A percentile compares a stretch with the other conserved stretches of the same genome.
Evolutionary conservation across 371 early-diverging fungal genomes (phyloP).

Genomic region (Paraphysoderma sedebokerense): DNA sequence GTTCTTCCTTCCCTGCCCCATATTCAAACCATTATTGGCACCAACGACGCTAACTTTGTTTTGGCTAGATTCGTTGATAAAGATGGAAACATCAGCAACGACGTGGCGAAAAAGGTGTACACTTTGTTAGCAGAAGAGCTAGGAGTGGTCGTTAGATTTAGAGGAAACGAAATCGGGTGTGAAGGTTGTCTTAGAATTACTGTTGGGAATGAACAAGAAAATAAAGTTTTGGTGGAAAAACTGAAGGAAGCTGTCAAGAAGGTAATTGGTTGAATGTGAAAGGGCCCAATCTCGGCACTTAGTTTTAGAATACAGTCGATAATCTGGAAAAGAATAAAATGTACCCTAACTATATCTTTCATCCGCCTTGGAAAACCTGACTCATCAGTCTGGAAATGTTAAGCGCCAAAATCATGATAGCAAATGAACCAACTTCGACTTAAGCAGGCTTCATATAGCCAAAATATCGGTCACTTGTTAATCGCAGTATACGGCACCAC

Average conservation of each 20-base stretch:
- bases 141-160: slow-evolving; percentile 80
- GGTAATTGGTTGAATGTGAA: too few species aligned
- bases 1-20: slow-evolving; percentile 31
- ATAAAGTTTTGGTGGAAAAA: slow-evolving; percentile 23
- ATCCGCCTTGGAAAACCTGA: too few species aligned
- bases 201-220: slow-evolving; percentile 77
- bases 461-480: too few species aligned
- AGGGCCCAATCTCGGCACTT: too few species aligned
- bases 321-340: too few species aligned
- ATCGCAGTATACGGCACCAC: too few species aligned
- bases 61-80: slow-evolving; percentile 53
- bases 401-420: too few species aligned
- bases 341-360: too few species aligned
- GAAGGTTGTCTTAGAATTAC: slow-evolving; percentile 83
- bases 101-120: slow-evolving; percentile 54
- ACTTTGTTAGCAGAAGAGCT: slow-evolving; percentile 57
- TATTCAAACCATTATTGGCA: slow-evolving; percentile 56
- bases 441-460: too few species aligned
- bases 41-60: slow-evolving; percentile 87
- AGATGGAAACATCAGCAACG: slow-evolving; percentile 45
- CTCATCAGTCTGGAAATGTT: too few species aligned
- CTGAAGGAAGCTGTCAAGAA: slow-evolving; percentile 12
- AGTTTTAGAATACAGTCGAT: too few species aligned
- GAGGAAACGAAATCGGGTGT: slow-evolving; percentile 84
- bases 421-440: too few species aligned